phyloP scores from a whole-genome alignment of 257 asterid genomes.

The Jacaranda mimosifolia region DNA sequence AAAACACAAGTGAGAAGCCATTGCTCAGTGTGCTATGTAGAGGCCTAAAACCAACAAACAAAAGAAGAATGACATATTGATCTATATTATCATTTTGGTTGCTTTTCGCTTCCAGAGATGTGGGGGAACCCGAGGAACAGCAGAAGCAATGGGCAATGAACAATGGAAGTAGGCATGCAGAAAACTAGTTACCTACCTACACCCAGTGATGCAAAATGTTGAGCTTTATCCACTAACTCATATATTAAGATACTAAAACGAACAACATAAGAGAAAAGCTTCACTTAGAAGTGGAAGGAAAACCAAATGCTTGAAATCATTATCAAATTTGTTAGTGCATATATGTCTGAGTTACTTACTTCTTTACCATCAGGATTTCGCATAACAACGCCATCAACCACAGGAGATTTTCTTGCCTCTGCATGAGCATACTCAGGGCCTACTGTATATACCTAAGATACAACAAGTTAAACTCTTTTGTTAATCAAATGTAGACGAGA shows the following conservation, averaged over 20 bases:
- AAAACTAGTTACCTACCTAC: constrained; percentile 25
- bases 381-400: constrained; percentile 97
- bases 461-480: background rate
- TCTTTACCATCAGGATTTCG: constrained; percentile 97
- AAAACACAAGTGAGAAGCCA: constrained; percentile 21
- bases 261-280: constrained; percentile 7
- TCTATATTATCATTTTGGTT: constrained; percentile 19
- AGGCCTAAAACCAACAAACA: constrained; percentile 18
- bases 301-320: constrained; percentile 32
- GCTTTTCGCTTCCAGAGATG: constrained; percentile 18
- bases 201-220: constrained; percentile 13
- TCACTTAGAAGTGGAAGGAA: background rate
- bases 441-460: constrained; percentile 80
- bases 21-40: background rate
- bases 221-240: constrained; percentile 9
- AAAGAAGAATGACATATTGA: constrained; percentile 14
- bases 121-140: background rate
- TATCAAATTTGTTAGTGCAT: constrained; percentile 5
- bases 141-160: constrained; percentile 12
- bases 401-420: constrained; percentile 95
- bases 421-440: constrained; percentile 97
- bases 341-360: constrained; percentile 51
- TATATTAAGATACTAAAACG: constrained; percentile 12
- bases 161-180: constrained; percentile 18
- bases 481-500: constrained; percentile 21